Percentiles rank a stretch among this genome's conserved stretches.
These are phyloP conservation scores for Niebla homalea DNA, from an alignment of 495 filamentous ascomycete species.

Conservation along the genomic window DNA sequence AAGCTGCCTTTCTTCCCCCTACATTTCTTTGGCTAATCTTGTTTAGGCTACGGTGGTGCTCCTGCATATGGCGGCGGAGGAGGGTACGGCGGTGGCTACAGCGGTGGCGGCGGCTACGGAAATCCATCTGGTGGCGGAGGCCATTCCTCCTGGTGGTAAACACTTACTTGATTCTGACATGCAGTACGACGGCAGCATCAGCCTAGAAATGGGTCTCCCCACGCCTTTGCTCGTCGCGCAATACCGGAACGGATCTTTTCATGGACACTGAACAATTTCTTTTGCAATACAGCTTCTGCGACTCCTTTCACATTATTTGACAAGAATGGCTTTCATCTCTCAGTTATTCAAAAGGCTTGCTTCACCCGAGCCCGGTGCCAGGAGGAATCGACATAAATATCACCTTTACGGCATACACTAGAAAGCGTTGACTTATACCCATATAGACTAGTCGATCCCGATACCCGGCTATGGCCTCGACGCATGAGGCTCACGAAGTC, in stretches of 20 bases:
- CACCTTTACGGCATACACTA: conserved; percentile 50
- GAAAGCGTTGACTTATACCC: conserved; percentile 57
- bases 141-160: conserved; percentile 94
- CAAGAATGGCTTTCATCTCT: too few relatives aligned
- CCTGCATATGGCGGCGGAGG: conserved; percentile 18
- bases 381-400: conserved; percentile 27
- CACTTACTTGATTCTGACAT: background rate
- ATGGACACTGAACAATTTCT: too few relatives aligned
- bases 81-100: conserved; percentile 22
- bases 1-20: background rate
- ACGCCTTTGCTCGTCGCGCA: too few relatives aligned
- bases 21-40: background rate
- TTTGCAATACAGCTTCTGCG: conserved; percentile 10
- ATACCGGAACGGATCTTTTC: too few relatives aligned
- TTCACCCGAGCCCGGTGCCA: conserved; percentile 1
- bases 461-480: conserved; percentile 9
- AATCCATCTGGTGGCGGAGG: conserved; percentile 74
- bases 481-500: conserved; percentile 1
- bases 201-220: too few relatives aligned
- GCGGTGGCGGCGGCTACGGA: conserved; percentile 50
- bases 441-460: conserved; percentile 11
- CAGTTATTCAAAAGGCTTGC: conserved; percentile 5
- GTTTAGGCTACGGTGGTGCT: conserved; percentile 31
- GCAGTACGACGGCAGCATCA: too few relatives aligned
- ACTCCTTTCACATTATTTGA: conserved; percentile 9